These are phyloP conservation scores for Blastobotrys serpentis DNA, from an alignment of 1,139 yeast species.

Conservation along the genomic window DNA sequence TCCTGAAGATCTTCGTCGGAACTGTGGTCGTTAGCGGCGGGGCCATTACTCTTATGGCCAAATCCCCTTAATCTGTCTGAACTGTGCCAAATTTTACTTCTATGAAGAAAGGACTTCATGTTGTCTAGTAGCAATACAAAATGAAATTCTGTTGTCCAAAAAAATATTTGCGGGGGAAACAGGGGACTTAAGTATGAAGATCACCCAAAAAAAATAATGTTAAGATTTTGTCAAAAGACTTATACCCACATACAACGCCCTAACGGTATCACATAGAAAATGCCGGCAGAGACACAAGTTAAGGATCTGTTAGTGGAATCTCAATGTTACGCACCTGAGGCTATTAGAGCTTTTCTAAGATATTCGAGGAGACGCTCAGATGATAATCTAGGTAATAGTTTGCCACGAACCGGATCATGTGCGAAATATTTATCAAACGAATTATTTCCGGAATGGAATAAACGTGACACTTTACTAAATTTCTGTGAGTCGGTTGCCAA, in stretches of 20 bases:
- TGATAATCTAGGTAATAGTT: conserved; percentile 27
- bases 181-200: too few relatives aligned
- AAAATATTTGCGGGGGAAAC: not conserved
- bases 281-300: conserved; percentile 13
- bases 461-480: conserved; percentile 34
- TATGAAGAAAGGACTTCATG: not conserved
- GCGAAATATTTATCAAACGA: conserved; percentile 27
- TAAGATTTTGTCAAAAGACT: not conserved
- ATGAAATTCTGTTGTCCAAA: not conserved
- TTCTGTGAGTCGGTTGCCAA: conserved; percentile 35
- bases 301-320: conserved; percentile 27
- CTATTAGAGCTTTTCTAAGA: conserved; percentile 29
- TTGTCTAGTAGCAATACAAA: not conserved
- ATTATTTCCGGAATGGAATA: conserved; percentile 37
- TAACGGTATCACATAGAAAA: not conserved
- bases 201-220: not conserved
- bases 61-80: not conserved
- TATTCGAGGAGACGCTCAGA: conserved; percentile 32
- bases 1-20: conserved; percentile 20
- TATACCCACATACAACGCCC: not conserved
- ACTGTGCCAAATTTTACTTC: not conserved
- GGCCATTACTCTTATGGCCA: too few relatives aligned
- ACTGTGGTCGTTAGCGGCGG: not conserved
- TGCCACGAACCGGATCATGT: conserved; percentile 33
- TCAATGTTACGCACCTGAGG: conserved; percentile 29